Percentiles rank a stretch among this genome's conserved stretches.
phyloP scores from a whole-genome alignment of 352 stramenopile genomes.

The Phytopythium boreale region DNA sequence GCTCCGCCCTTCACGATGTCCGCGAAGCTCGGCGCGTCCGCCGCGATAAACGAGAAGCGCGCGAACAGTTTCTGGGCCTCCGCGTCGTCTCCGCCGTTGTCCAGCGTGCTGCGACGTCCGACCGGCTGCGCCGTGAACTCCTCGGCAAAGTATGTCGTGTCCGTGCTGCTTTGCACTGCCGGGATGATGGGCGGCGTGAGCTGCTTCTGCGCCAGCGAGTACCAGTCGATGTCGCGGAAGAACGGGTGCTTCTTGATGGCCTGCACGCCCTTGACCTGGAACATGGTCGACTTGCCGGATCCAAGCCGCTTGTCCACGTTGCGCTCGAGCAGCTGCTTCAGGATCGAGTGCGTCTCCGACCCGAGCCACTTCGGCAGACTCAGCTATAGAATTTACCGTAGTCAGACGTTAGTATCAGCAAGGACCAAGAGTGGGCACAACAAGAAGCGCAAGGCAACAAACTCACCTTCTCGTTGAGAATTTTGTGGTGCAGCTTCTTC shows the following conservation, averaged over 20 bases:
- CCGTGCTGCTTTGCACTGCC: slow-evolving; percentile 82
- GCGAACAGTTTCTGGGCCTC: slow-evolving; percentile 54
- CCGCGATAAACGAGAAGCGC: slow-evolving; percentile 71
- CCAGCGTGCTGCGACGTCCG: slow-evolving; percentile 46
- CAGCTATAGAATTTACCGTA: slow-evolving; percentile 22
- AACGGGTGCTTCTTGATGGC: slow-evolving; percentile 96
- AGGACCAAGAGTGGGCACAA: neutral
- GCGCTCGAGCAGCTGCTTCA: slow-evolving; percentile 96
- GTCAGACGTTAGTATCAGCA: slow-evolving; percentile 6
- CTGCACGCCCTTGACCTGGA: slow-evolving; percentile 96
- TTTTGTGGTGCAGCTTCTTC: slow-evolving; percentile 88
- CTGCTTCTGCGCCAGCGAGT: slow-evolving; percentile 89
- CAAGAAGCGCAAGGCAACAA: too few relatives aligned
- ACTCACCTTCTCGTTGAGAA: slow-evolving; percentile 76
- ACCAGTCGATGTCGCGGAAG: slow-evolving; percentile 94
- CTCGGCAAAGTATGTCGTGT: slow-evolving; percentile 94
- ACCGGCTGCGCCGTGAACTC: slow-evolving; percentile 84
- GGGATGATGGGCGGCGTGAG: slow-evolving; percentile 88
- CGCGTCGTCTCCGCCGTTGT: slow-evolving; percentile 29
- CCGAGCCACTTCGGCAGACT: slow-evolving; percentile 79
- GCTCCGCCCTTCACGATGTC: slow-evolving; percentile 26
- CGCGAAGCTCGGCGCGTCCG: slow-evolving; percentile 55
- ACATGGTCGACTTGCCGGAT: slow-evolving; percentile 95
- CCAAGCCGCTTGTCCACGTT: slow-evolving; percentile 95
- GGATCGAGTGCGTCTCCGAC: slow-evolving; percentile 89